A percentile compares a stretch with the other conserved stretches of the same genome.
Evolutionary conservation across 768 basidiomycete species (phyloP).

Genomic region (Leucocoprinus birnbaumii): DNA sequence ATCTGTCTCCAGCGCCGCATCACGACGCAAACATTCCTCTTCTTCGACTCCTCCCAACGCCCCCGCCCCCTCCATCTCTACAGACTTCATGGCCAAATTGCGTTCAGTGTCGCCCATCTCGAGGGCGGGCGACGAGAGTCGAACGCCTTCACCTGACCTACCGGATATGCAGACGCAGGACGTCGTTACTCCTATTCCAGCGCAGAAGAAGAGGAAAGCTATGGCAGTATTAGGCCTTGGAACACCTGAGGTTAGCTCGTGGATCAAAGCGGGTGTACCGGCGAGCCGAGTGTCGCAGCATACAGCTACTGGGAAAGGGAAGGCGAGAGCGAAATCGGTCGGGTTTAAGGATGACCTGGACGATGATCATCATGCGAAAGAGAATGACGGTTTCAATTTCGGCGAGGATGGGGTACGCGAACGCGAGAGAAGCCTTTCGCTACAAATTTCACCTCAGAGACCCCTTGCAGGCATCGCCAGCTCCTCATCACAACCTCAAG

Average conservation of each 20-base stretch:
- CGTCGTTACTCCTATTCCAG: slow-evolving; percentile 31
- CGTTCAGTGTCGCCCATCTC: background rate
- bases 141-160: slow-evolving; percentile 42
- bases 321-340: slow-evolving; percentile 44
- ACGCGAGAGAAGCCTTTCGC: slow-evolving; percentile 37
- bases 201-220: slow-evolving; percentile 17
- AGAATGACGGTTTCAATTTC: slow-evolving; percentile 11
- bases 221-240: slow-evolving; percentile 37
- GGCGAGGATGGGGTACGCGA: slow-evolving; percentile 24
- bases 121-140: slow-evolving; percentile 16
- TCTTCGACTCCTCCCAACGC: slow-evolving; percentile 14
- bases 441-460: slow-evolving; percentile 60
- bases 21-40: background rate
- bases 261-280: slow-evolving; percentile 42
- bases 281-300: slow-evolving; percentile 19
- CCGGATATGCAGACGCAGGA: slow-evolving; percentile 29
- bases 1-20: slow-evolving; percentile 16
- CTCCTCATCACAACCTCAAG: slow-evolving; percentile 6
- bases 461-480: slow-evolving; percentile 20
- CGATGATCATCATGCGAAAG: background rate
- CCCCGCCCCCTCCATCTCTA: slow-evolving; percentile 13
- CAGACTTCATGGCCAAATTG: background rate
- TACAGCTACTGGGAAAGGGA: slow-evolving; percentile 20
- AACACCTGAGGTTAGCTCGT: slow-evolving; percentile 49
- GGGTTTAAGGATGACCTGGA: slow-evolving; percentile 38